Base-by-base conservation (phyloP, 2,329 filamentous ascomycete genomes). In the Trichothecium sympodiale region DNA sequence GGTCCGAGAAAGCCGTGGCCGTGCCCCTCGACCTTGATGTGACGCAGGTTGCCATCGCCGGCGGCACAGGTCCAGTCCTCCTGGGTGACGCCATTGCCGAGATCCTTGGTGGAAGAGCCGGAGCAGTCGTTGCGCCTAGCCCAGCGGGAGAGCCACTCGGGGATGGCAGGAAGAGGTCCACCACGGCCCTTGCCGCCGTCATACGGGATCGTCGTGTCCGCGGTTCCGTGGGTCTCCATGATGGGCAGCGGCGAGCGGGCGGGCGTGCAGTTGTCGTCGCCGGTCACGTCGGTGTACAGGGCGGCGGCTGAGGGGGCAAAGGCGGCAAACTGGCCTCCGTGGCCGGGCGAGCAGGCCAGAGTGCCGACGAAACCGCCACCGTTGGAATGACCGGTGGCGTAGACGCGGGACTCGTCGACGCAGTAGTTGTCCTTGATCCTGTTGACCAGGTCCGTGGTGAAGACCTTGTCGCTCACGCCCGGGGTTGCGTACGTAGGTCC, bases 341-440 rank as follows among this genome's bases (percentile, higher is more conserved):
- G 50, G 1, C 47, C 40, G 2, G 47, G 36, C 35, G 57, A 53
- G 46, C 63, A 67, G 4, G 64, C 64, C 12, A 66, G 47, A 3
- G 56, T 56, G 4, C 54, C 54, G 14, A 60, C 49, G 40, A 68
- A 62, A 9, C 65, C 64, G 16, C 57, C 64, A 15, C 65, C 64
- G 41, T 66, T 65, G 17, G 62, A 65, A 35, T 54, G 49, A 10
- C 64, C 64, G 4, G 53, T 51, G n/a, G 59, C 64, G 41, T 61
- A 67, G 5, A 68, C 47, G 4, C 56, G 55, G n/a, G 46, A 43
- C 7, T 49, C 50, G 38, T 67, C 62, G 31, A 67, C 47, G 43
- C 58, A 64, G 31, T 60, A 57, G 17, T 45, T 50, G 1, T 38
- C 33, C 33, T 60, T 53, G 17, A 67, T 42, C 14, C 60, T 47